phyloP scores from a whole-genome alignment of 2,329 filamentous ascomycete species.

The Aspergillus phoenicis region DNA sequence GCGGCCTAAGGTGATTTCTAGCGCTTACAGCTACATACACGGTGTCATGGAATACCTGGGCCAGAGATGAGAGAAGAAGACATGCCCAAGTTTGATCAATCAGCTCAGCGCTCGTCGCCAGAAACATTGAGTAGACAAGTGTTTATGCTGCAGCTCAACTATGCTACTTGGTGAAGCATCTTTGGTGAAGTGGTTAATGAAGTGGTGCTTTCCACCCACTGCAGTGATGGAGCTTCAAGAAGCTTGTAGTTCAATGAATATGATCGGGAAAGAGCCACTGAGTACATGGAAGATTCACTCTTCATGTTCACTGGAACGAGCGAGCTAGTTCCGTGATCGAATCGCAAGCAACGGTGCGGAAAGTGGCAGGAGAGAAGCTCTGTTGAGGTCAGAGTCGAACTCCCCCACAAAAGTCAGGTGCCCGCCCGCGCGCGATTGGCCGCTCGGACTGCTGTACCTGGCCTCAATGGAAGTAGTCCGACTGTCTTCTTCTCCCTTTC shows the following conservation, averaged over 20 bases:
- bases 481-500: constrained; percentile 16
- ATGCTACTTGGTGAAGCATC: background rate
- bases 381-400: constrained; percentile 8
- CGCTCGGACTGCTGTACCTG: constrained; percentile 7
- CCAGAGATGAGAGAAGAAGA: background rate
- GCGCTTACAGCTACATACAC: background rate
- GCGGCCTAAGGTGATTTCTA: background rate
- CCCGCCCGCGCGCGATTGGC: constrained; percentile 25
- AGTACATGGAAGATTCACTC: background rate
- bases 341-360: background rate
- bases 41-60: background rate
- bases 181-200: background rate
- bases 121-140: background rate
- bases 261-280: background rate
- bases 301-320: background rate
- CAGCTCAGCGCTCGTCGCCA: no score
- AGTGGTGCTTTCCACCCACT: background rate
- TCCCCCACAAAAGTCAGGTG: constrained; percentile 32
- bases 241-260: background rate
- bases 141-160: background rate
- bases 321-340: background rate
- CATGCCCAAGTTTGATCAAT: background rate
- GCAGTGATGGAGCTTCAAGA: background rate
- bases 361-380: background rate
- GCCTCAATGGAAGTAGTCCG: constrained; percentile 29